Evolutionary conservation across 2,329 filamentous ascomycete species (phyloP), one percentile per base, ranked within the genome.

Genomic region (Colletotrichum chrysophilum): DNA sequence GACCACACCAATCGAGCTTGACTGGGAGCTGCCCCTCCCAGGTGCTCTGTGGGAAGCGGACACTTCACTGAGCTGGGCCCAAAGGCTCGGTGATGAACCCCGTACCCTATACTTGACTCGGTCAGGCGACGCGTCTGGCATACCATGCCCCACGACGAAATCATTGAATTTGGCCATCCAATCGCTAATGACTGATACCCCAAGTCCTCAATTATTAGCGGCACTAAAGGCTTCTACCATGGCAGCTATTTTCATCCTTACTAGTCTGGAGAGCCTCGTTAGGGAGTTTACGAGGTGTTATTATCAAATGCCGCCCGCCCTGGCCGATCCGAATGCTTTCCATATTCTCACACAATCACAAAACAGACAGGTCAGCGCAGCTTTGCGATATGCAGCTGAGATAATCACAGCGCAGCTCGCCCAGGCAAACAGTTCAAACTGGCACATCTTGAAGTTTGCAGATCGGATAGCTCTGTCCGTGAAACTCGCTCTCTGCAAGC

Each of bases 251-350:
- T 83, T 79, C 60, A 78, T 83, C 1, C 62, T 82, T 14, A 79
- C 80, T 32, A 83, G 80, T 66, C 43, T 83, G 9, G 81, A 80
- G 61, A 66, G 78, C 3, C 72, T 84, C 4, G 76, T 83, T 2
- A 74, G 81, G 21, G 82, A 83, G 62, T 81, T 84, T n/a, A 84
- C 83, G 4, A 79, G 82, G 14, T 81, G 80, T 64, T 83, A 82
- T 72, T 84, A 84, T 55, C 82, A 84, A 61, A 75, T 84, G 28
- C 83, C 82, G 1, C 82, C 83, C 3, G 80, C 76, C 18, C 71
- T 79, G 4, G 76, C 80, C 1, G 82, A 84, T 71, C 83, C 82
- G 1, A 81, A 79, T 2, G 78, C 83, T 0, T 83, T 82, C 56
- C 82, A 83, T 55, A 83, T 83, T 21, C 77, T 84, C 32, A 83